phyloP scores from a whole-genome alignment of 768 basidiomycete species.

The Tricholoma bakamatsutake region DNA sequence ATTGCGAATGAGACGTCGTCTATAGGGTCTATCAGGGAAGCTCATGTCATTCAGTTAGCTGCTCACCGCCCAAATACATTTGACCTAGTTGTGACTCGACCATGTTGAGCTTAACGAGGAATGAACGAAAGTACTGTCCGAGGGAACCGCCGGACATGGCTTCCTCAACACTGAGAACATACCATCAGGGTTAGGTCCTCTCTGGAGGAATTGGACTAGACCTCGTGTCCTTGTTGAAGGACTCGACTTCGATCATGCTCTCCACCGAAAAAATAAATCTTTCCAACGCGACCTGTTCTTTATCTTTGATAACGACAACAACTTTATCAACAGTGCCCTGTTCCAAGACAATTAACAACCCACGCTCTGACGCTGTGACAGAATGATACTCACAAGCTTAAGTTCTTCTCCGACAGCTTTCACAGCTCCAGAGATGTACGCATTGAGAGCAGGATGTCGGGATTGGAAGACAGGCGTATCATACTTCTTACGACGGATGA shows the following conservation, averaged over 20 bases:
- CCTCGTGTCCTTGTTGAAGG: constrained; percentile 67
- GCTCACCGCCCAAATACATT: constrained; percentile 47
- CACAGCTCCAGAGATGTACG: constrained; percentile 85
- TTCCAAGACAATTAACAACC: neutral
- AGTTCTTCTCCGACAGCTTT: constrained; percentile 81
- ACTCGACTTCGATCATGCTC: constrained; percentile 69
- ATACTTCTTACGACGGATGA: constrained; percentile 84
- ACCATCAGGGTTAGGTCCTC: neutral
- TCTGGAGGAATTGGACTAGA: constrained; percentile 18
- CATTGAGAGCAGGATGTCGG: constrained; percentile 82
- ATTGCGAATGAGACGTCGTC: constrained; percentile 79
- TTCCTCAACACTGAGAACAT: constrained; percentile 50
- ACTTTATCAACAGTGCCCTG: constrained; percentile 80
- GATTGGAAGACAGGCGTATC: constrained; percentile 90
- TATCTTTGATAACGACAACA: constrained; percentile 79
- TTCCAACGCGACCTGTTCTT: constrained; percentile 77
- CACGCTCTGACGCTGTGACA: neutral
- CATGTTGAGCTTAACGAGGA: constrained; percentile 76
- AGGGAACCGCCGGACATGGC: constrained; percentile 63
- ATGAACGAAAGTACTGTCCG: constrained; percentile 75
- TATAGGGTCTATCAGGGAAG: constrained; percentile 13
- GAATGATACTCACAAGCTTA: constrained; percentile 37
- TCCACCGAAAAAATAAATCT: constrained; percentile 86
- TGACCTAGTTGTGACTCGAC: constrained; percentile 66
- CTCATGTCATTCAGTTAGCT: neutral